Conservation (phyloP, 192 early-diverging fungal genomes). For the Gamsiella multidivaricata region DNA sequence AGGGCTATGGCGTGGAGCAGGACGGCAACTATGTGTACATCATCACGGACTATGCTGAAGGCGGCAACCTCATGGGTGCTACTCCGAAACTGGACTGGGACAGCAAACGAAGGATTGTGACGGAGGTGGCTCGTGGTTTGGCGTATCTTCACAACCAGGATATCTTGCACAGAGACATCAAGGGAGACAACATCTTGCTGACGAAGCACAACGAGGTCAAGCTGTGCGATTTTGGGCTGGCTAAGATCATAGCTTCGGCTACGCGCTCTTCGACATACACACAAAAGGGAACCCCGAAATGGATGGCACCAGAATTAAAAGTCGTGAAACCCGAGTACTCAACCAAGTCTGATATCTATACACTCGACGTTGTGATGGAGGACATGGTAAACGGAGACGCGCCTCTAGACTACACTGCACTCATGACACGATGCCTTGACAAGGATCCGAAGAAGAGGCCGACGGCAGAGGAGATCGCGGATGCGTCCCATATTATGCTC, state of each 20-base stretch:
- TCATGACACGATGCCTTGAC: background rate
- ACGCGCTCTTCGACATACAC: background rate
- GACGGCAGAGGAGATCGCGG: background rate
- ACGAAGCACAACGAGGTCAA: conserved; percentile 24
- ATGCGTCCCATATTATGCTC: background rate
- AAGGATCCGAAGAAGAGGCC: conserved; percentile 2
- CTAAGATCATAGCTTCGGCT: background rate
- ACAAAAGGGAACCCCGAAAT: background rate
- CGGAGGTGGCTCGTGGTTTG: conserved; percentile 28
- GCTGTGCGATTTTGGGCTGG: conserved; percentile 29
- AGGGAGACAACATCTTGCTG: conserved; percentile 24
- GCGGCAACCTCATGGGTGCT: conserved; percentile 11
- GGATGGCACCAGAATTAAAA: conserved; percentile 15
- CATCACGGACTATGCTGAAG: conserved; percentile 19
- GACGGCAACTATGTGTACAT: background rate
- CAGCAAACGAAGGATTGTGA: conserved; percentile 2
- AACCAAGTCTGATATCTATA: conserved; percentile 23
- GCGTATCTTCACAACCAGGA: conserved; percentile 26
- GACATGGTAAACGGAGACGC: conserved; percentile 5
- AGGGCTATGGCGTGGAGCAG: background rate
- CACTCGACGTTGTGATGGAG: conserved; percentile 28
- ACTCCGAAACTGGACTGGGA: conserved; percentile 3
- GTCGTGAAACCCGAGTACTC: background rate
- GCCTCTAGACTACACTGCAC: background rate
- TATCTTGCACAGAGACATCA: conserved; percentile 43